These are phyloP conservation scores for Aspergillus indologenus DNA, from an alignment of 495 filamentous ascomycete species.

Conservation along the genomic window DNA sequence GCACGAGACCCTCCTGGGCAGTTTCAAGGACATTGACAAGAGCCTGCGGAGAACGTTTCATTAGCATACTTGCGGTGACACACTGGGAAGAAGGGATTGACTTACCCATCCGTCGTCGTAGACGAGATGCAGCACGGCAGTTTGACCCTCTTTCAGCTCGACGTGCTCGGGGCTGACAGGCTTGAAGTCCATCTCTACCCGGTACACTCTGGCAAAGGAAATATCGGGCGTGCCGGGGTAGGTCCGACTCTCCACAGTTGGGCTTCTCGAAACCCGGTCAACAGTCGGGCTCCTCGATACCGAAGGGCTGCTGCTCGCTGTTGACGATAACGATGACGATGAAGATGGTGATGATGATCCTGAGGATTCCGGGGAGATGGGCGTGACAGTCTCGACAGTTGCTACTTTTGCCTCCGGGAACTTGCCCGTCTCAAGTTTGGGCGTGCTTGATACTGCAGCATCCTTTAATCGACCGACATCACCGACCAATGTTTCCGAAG, in stretches of 20 bases:
- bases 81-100: neutral
- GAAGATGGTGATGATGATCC: no score
- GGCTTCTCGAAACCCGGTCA: neutral
- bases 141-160: constrained; percentile 5
- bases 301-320: neutral
- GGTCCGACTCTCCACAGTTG: neutral
- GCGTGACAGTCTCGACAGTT: neutral
- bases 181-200: constrained; percentile 3
- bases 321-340: neutral
- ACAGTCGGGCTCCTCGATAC: constrained; percentile 3
- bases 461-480: constrained; percentile 1
- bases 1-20: neutral
- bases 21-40: constrained; percentile 1
- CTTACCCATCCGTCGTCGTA: constrained; percentile 9
- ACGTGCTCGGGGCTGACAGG: constrained; percentile 3
- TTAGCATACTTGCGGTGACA: neutral
- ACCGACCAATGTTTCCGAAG: constrained; percentile 2
- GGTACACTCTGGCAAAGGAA: neutral
- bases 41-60: neutral
- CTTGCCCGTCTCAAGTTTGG: neutral
- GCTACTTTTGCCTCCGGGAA: constrained; percentile 2
- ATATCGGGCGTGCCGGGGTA: neutral
- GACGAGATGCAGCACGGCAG: neutral
- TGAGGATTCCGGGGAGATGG: neutral
- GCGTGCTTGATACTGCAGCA: neutral